These are phyloP conservation scores for Luffa acutangula DNA, from an alignment of 306 rosid genomes.

Conservation along the genomic window DNA sequence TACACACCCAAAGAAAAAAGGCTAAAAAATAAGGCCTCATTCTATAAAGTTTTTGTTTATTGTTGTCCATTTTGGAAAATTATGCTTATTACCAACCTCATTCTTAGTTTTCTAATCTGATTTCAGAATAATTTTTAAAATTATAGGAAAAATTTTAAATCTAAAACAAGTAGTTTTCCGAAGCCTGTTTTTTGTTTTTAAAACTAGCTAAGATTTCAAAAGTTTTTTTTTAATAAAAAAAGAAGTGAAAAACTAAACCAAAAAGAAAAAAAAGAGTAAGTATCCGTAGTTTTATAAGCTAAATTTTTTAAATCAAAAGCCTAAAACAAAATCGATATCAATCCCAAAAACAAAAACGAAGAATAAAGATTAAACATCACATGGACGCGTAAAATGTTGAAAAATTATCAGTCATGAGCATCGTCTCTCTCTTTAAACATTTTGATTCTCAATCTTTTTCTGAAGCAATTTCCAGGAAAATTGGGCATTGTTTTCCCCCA, in stretches of 20 bases:
- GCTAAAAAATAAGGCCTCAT: neutral
- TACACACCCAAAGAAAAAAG: neutral
- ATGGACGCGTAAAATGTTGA: neutral
- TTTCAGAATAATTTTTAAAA: neutral
- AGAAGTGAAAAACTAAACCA: neutral
- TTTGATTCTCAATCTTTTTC: neutral
- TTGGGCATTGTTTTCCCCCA: neutral
- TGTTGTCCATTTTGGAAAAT: neutral
- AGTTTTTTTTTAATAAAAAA: neutral
- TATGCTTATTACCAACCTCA: neutral
- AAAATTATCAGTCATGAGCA: neutral
- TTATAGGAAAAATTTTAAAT: neutral
- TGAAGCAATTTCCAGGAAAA: neutral
- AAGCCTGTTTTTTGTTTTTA: no score
- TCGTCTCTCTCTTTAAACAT: neutral
- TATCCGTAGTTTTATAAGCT: neutral
- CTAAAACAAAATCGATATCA: neutral
- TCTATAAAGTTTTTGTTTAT: neutral
- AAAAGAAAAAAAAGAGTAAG: neutral
- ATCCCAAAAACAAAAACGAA: neutral
- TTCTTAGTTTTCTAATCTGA: neutral
- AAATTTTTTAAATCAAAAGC: neutral
- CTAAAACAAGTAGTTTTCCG: neutral
- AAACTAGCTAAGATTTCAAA: neutral
- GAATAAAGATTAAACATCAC: neutral